These are phyloP conservation scores for Phytophthora rubi DNA, from an alignment of 352 stramenopile genomes.

Conservation along the genomic window DNA sequence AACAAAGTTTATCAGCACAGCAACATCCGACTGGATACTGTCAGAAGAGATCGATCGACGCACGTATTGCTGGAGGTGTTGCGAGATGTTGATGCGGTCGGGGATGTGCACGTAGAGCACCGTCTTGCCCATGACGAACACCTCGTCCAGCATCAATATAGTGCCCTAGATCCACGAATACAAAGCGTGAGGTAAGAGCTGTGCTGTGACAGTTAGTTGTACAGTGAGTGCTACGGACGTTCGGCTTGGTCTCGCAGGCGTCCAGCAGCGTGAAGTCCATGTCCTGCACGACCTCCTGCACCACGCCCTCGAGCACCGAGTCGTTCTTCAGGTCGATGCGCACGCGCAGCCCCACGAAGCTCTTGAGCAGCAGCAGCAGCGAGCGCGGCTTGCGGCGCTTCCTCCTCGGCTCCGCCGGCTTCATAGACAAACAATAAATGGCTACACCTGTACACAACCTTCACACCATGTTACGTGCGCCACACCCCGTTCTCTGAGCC, in stretches of 20 bases:
- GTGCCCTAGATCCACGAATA: conserved; percentile 44
- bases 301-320: conserved; percentile 72
- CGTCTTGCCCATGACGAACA: conserved; percentile 90
- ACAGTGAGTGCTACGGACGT: conserved; percentile 35
- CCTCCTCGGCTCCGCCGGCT: conserved; percentile 9
- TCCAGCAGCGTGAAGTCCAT: conserved; percentile 89
- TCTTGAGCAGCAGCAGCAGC: conserved; percentile 85
- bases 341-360: conserved; percentile 80
- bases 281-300: conserved; percentile 85
- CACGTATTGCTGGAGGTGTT: conserved; percentile 84
- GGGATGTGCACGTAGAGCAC: conserved; percentile 89
- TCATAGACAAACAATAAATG: conserved; percentile 5
- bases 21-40: not conserved
- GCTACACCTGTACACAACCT: conserved; percentile 5
- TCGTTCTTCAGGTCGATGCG: conserved; percentile 89
- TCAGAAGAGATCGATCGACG: conserved; percentile 7
- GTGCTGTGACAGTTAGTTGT: too few relatives aligned
- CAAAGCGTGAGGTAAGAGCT: not conserved
- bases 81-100: conserved; percentile 83
- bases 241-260: conserved; percentile 76
- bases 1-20: not conserved
- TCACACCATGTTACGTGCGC: conserved; percentile 6
- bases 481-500: conserved; percentile 19
- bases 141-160: conserved; percentile 72
- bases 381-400: conserved; percentile 56